Percentiles rank a stretch among this genome's conserved stretches.
Conservation (phyloP, 2,329 filamentous ascomycete species). For the Pseudogymnoascus sp. region DNA sequence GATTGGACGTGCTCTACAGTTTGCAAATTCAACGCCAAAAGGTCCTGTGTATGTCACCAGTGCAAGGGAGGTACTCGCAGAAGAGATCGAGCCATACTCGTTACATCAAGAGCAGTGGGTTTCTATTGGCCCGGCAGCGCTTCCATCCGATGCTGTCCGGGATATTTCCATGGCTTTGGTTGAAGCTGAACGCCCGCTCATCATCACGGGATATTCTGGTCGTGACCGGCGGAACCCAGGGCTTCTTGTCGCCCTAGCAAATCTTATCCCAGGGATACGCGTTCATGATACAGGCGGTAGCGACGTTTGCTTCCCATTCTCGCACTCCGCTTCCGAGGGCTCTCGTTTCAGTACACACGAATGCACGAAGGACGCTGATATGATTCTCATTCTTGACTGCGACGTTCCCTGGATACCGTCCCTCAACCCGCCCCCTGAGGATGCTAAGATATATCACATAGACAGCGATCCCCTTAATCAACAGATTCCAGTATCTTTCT, state of each 20-base stretch:
- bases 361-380: slow-evolving; percentile 45
- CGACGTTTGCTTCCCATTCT: slow-evolving; percentile 36
- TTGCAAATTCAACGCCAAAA: slow-evolving; percentile 66
- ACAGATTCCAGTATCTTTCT: slow-evolving; percentile 50
- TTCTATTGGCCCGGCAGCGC: slow-evolving; percentile 3
- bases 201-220: slow-evolving; percentile 43
- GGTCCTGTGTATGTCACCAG: slow-evolving; percentile 75
- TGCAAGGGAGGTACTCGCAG: slow-evolving; percentile 75
- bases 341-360: slow-evolving; percentile 51
- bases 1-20: slow-evolving; percentile 75
- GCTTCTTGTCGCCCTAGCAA: slow-evolving; percentile 37
- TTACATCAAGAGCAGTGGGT: slow-evolving; percentile 61
- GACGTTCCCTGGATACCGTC: slow-evolving; percentile 64
- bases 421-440: slow-evolving; percentile 46
- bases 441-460: slow-evolving; percentile 54
- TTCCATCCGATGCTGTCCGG: slow-evolving; percentile 32
- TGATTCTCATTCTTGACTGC: slow-evolving; percentile 58
- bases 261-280: slow-evolving; percentile 38
- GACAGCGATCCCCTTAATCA: slow-evolving; percentile 59
- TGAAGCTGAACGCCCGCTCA: slow-evolving; percentile 37
- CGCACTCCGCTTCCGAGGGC: slow-evolving; percentile 35
- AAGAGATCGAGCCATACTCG: slow-evolving; percentile 66
- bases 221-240: slow-evolving; percentile 28
- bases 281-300: slow-evolving; percentile 44
- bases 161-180: slow-evolving; percentile 36